phyloP scores from a whole-genome alignment of 306 rosid species.

The Glycine latifolia region DNA sequence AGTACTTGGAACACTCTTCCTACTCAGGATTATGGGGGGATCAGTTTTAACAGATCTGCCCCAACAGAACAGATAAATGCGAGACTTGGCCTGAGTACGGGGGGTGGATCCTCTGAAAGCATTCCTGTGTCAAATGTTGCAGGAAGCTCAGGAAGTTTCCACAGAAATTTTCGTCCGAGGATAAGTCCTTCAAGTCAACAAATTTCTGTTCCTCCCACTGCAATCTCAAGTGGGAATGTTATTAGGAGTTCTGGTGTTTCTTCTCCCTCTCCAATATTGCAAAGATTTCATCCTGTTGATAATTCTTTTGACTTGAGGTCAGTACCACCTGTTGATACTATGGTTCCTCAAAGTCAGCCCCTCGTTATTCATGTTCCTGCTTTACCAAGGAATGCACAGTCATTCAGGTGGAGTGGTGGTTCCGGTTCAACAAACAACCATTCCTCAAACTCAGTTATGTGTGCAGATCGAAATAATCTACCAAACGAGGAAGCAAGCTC shows the following conservation, averaged over 20 bases:
- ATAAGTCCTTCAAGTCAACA: constrained; percentile 70
- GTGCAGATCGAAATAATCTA: constrained; percentile 61
- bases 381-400: constrained; percentile 69
- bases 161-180: constrained; percentile 79
- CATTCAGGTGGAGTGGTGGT: constrained; percentile 74
- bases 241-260: constrained; percentile 67
- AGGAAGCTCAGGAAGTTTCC: constrained; percentile 64
- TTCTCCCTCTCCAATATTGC: constrained; percentile 59
- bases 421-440: constrained; percentile 69
- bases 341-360: constrained; percentile 70
- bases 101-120: constrained; percentile 58
- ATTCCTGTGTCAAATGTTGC: constrained; percentile 59
- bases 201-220: constrained; percentile 52
- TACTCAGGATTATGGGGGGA: constrained; percentile 56
- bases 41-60: constrained; percentile 57
- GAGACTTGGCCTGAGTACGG: constrained; percentile 61
- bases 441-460: constrained; percentile 57
- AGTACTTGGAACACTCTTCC: constrained; percentile 64
- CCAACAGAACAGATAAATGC: constrained; percentile 64
- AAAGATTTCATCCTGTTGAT: constrained; percentile 61
- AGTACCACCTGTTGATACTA: constrained; percentile 59
- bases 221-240: constrained; percentile 59
- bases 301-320: constrained; percentile 70
- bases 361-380: constrained; percentile 62
- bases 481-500: constrained; percentile 63